phyloP scores from a whole-genome alignment of 148 eudicot genomes.

The Rhododendron kiyosumense region DNA sequence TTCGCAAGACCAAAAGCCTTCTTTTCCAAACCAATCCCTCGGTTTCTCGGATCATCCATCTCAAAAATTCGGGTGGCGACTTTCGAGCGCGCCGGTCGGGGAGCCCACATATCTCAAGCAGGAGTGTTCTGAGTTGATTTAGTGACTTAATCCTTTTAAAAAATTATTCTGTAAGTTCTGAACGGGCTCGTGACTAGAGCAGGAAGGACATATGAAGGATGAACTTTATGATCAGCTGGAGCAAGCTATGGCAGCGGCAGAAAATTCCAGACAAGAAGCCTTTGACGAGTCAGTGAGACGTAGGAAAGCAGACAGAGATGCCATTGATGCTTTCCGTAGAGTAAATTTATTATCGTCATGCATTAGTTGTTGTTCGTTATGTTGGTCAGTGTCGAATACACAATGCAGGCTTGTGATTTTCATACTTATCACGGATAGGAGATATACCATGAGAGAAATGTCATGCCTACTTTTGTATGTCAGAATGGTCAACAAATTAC shows the following conservation, averaged over 20 bases:
- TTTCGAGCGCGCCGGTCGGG: no score
- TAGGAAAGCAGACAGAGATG: conserved; percentile 61
- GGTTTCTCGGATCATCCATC: no score
- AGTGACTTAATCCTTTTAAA: not conserved
- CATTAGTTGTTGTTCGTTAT: not conserved
- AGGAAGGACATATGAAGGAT: conserved; percentile 44
- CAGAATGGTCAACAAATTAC: not conserved
- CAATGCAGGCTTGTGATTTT: not conserved
- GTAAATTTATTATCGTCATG: conserved; percentile 28
- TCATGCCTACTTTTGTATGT: not conserved
- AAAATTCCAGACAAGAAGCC: conserved; percentile 55
- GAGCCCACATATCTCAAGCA: not conserved
- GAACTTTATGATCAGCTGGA: conserved; percentile 59
- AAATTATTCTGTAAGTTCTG: not conserved
- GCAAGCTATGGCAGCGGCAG: conserved; percentile 57
- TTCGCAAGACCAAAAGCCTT: no score
- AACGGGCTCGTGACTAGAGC: conserved; percentile 16
- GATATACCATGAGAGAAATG: not conserved
- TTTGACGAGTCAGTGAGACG: conserved; percentile 62
- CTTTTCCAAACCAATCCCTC: no score
- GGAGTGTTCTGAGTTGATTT: not conserved
- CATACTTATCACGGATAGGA: not conserved
- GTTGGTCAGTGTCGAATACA: not conserved
- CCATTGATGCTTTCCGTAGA: conserved; percentile 50
- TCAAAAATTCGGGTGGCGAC: no score